These are phyloP conservation scores for Diutina mesorugosa DNA, from an alignment of 1,139 yeast genomes.

Conservation along the genomic window DNA sequence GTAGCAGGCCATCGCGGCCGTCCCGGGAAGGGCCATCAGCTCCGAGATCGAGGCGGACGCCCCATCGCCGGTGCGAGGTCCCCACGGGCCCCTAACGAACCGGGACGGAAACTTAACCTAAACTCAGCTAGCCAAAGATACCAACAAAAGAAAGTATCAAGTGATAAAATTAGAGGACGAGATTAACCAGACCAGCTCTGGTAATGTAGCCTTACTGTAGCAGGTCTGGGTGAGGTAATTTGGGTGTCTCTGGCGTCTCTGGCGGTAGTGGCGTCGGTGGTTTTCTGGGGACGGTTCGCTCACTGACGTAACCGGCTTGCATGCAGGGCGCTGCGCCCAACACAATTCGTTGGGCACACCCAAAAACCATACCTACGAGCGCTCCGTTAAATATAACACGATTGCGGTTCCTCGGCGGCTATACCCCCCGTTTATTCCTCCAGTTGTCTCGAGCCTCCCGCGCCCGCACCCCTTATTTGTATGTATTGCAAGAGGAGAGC, in stretches of 20 bases:
- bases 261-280: not conserved
- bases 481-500: slow-evolving; percentile 1
- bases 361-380: not conserved
- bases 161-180: no score
- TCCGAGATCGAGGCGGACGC: no score
- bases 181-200: no score
- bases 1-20: no score
- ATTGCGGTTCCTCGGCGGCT: not conserved
- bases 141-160: no score
- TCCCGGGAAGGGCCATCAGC: no score
- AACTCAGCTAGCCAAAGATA: not conserved
- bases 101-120: not conserved
- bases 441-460: not conserved
- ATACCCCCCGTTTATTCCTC: not conserved
- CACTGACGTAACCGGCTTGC: not conserved
- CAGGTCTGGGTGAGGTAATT: no score
- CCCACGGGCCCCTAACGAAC: not conserved
- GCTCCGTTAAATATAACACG: not conserved
- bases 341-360: not conserved
- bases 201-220: no score
- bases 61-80: no score
- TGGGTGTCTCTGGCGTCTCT: no score
- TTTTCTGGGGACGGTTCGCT: not conserved
- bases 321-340: not conserved
- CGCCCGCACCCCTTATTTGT: slow-evolving; percentile 3